phyloP scores from a whole-genome alignment of 2,329 filamentous ascomycete genomes.

The Trematosphaeria pertusa region DNA sequence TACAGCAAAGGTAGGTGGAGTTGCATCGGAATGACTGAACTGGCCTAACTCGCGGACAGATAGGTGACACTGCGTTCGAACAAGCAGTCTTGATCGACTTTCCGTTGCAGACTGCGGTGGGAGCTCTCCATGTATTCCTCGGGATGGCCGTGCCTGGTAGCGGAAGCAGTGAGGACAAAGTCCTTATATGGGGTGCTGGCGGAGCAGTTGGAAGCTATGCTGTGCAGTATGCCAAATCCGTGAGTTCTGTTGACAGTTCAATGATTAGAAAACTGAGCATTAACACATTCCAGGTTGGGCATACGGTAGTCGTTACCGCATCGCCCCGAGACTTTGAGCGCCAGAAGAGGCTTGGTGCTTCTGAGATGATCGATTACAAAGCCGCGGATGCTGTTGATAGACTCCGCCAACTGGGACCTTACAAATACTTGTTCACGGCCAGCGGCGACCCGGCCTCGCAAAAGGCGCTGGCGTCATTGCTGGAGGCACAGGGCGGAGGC shows the following conservation, averaged over 20 bases:
- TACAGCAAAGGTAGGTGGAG: slow-evolving; percentile 25
- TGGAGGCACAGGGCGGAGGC: slow-evolving; percentile 29
- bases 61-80: slow-evolving; percentile 32
- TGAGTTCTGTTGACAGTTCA: slow-evolving; percentile 11
- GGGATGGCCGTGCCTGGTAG: slow-evolving; percentile 30
- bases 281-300: slow-evolving; percentile 31
- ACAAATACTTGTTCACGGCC: slow-evolving; percentile 34
- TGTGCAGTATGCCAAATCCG: slow-evolving; percentile 33
- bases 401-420: slow-evolving; percentile 29
- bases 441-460: slow-evolving; percentile 35
- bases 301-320: slow-evolving; percentile 34
- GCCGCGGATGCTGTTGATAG: slow-evolving; percentile 27
- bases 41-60: slow-evolving; percentile 23
- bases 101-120: slow-evolving; percentile 36
- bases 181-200: slow-evolving; percentile 36
- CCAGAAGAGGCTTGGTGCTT: slow-evolving; percentile 31
- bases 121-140: slow-evolving; percentile 34
- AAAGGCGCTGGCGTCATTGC: slow-evolving; percentile 28
- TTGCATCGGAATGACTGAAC: slow-evolving; percentile 9
- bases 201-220: slow-evolving; percentile 37
- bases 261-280: slow-evolving; percentile 2
- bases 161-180: slow-evolving; percentile 27
- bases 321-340: slow-evolving; percentile 30
- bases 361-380: slow-evolving; percentile 35
- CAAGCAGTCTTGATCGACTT: slow-evolving; percentile 34